Conservation (phyloP, 2,329 filamentous ascomycete genomes). For the Ceratocystis albifundus region DNA sequence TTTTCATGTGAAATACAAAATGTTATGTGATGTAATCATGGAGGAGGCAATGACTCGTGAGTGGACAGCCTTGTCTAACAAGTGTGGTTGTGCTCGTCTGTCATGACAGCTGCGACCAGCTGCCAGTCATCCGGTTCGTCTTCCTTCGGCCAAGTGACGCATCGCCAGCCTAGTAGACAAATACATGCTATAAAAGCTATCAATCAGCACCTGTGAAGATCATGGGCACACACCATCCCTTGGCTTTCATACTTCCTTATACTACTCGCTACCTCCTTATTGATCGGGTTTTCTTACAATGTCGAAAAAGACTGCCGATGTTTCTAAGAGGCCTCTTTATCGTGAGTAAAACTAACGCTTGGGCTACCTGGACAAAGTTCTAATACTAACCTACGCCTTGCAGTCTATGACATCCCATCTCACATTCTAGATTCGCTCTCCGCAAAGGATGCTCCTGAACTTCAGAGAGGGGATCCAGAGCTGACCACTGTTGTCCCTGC, state of each 20-base stretch:
- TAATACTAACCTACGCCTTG: constrained; percentile 1
- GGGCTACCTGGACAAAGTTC: background rate
- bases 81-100: no score
- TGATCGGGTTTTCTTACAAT: background rate
- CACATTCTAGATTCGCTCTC: constrained; percentile 59
- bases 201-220: background rate
- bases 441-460: constrained; percentile 31
- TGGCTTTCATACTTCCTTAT: no score
- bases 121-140: no score
- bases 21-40: background rate
- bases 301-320: constrained; percentile 15
- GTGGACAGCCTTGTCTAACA: constrained; percentile 1
- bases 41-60: background rate
- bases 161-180: background rate
- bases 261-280: no score
- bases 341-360: background rate
- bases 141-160: constrained; percentile 9
- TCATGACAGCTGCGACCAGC: constrained; percentile 7
- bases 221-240: no score
- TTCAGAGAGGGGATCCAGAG: constrained; percentile 26
- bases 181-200: background rate
- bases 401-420: constrained; percentile 72
- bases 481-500: constrained; percentile 26
- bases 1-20: no score
- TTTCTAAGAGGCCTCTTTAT: constrained; percentile 20